phyloP scores from a whole-genome alignment of 345 rosid species.

The Arabis hirsuta region DNA sequence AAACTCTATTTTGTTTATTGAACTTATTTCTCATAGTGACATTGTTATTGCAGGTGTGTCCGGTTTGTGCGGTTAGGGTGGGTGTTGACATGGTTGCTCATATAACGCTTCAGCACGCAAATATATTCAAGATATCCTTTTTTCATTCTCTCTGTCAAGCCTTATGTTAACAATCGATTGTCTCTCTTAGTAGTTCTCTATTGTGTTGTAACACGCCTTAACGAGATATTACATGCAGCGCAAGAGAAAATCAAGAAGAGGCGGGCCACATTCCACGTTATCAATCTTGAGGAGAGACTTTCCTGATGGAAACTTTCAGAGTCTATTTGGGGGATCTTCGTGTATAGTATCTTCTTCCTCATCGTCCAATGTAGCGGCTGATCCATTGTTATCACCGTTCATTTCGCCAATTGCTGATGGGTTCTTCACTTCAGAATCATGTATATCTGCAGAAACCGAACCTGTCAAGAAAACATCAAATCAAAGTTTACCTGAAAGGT shows the following conservation, averaged over 20 bases:
- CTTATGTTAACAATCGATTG: background rate
- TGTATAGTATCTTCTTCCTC: constrained; percentile 60
- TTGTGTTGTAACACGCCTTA: constrained; percentile 53
- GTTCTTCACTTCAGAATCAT: constrained; percentile 47
- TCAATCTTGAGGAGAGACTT: constrained; percentile 84
- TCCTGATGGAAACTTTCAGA: constrained; percentile 83
- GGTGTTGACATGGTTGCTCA: constrained; percentile 97
- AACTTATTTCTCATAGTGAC: background rate
- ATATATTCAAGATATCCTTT: constrained; percentile 90
- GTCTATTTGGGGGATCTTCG: constrained; percentile 74
- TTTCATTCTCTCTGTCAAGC: background rate
- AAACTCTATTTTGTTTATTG: background rate
- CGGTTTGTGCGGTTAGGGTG: constrained; percentile 87
- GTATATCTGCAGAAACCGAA: constrained; percentile 49
- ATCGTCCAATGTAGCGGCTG: constrained; percentile 69
- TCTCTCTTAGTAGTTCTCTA: constrained; percentile 4
- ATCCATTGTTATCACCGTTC: constrained; percentile 87
- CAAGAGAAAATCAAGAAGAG: constrained; percentile 83
- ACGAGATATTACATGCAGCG: constrained; percentile 72
- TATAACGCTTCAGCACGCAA: constrained; percentile 89
- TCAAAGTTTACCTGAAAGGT: constrained; percentile 61
- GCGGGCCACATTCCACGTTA: constrained; percentile 76
- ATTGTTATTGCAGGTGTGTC: constrained; percentile 73
- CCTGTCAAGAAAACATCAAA: constrained; percentile 52
- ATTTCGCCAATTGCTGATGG: constrained; percentile 77